Evolutionary conservation across 192 early-diverging fungal genomes (phyloP), one percentile per base, ranked within the genome.

Genomic region (Coemansia sp.): DNA sequence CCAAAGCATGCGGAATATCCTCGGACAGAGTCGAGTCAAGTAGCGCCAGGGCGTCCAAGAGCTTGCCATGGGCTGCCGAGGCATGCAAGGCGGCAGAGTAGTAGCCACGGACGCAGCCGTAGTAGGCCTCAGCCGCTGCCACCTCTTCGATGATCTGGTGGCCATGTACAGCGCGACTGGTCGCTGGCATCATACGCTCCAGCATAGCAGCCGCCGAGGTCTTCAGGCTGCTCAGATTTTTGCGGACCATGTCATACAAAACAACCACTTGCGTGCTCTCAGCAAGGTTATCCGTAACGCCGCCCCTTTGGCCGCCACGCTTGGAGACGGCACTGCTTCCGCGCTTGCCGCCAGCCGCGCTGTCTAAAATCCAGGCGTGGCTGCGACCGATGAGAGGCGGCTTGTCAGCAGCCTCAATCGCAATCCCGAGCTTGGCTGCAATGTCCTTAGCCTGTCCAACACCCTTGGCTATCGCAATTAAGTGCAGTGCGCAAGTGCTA

Each of bases 11-110:
- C 35, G 79, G 71, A 17, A 70, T 53, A 2, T 43, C 30, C 30
- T 73, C 71, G 6, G 63, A n/a, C 39, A 70, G 67, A 16, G 63
- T 67, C 21, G 53, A 30, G 68, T 76, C 68, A 28, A 76, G 68
- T 28, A 81, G 79, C 9, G 79, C 79, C 37, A 81, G 74, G 11
- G 79, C 28, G 55, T 76, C 79, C 33, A 61, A 26, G 35, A 64
- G 62, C 43, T 43, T 55, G 6, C 33, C 44, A 62, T 76, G 65
- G 17, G 38, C 52, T 5, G 71, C 60, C 61, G 71, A 68, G 6
- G 71, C 74, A 43, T 81, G 79, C 21, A 73, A 58, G 14, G 58
- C 59, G 1, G 74, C 79, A 0, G 71, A 61, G 38, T 76, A 70
- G 64, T 73, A 81, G 79, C 46, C 68, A 42, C 79, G 79, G 7